Percentiles rank a stretch among this genome's conserved stretches.
Conservation (phyloP, 306 rosid genomes). For the Inga leiocalycina region DNA sequence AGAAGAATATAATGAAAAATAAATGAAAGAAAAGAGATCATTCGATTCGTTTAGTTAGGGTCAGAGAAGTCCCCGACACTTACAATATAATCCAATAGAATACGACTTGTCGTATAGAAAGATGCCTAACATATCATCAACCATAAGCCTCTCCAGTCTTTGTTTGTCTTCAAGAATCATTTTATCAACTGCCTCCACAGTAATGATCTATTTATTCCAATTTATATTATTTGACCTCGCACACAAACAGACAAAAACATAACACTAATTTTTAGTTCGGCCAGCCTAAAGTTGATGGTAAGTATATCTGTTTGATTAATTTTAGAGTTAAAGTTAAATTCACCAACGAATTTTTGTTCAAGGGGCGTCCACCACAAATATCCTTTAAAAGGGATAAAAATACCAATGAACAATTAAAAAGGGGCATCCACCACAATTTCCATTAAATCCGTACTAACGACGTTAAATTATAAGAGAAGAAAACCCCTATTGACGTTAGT, state of each 20-base stretch:
- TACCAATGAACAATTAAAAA: too few relatives aligned
- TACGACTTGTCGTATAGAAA: neutral
- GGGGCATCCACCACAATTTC: too few relatives aligned
- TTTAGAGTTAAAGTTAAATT: too few relatives aligned
- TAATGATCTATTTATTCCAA: neutral
- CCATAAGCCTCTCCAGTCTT: neutral
- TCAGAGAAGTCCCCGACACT: conserved; percentile 2
- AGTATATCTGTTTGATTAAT: neutral
- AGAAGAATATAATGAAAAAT: neutral
- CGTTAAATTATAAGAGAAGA: too few relatives aligned
- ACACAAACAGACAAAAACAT: neutral
- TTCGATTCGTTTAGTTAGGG: neutral
- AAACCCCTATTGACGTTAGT: too few relatives aligned
- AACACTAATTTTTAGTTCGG: neutral
- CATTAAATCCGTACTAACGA: too few relatives aligned
- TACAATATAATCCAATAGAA: neutral
- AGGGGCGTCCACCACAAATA: too few relatives aligned
- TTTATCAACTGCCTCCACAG: neutral
- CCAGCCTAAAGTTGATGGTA: neutral
- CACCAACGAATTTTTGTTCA: too few relatives aligned
- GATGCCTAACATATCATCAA: conserved; percentile 7
- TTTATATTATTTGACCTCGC: neutral
- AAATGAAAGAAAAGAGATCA: neutral
- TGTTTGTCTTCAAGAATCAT: neutral
- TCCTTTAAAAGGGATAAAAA: too few relatives aligned